These are phyloP conservation scores for Chlamydomonas sp. DNA, from an alignment of 139 green algal species.

Conservation along the genomic window DNA sequence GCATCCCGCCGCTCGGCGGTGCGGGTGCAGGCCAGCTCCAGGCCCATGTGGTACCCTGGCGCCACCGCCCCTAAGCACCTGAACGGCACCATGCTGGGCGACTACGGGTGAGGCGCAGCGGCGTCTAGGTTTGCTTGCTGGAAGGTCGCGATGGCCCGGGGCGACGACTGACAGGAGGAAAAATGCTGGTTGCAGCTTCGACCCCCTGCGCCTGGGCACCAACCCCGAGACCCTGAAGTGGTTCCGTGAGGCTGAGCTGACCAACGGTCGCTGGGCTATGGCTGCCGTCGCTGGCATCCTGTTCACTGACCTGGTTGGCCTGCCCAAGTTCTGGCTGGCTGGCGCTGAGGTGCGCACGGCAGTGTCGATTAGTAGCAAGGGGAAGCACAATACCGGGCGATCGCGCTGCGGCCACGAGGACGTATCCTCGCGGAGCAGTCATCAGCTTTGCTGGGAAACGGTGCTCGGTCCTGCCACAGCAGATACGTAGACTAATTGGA, in stretches of 20 bases:
- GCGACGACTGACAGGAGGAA: no score
- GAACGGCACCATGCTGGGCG: constrained; percentile 64
- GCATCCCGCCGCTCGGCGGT: background rate
- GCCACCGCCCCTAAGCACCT: constrained; percentile 67
- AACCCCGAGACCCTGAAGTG: constrained; percentile 66
- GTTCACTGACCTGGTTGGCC: constrained; percentile 76
- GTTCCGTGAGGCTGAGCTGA: constrained; percentile 87
- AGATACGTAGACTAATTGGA: no score
- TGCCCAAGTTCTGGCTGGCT: constrained; percentile 83
- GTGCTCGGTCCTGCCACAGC: no score
- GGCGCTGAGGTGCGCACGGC: constrained; percentile 66
- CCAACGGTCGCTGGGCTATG: constrained; percentile 94
- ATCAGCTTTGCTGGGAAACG: no score
- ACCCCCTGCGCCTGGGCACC: constrained; percentile 74
- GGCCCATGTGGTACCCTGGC: constrained; percentile 60
- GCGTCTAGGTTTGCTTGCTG: no score
- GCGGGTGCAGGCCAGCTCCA: constrained; percentile 10
- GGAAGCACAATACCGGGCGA: background rate
- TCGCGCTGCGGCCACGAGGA: no score
- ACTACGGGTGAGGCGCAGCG: constrained; percentile 46
- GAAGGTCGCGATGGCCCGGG: background rate
- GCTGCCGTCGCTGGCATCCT: constrained; percentile 87
- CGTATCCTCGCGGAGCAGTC: no score
- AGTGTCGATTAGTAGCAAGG: background rate
- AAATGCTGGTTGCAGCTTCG: constrained; percentile 50